phyloP scores from a whole-genome alignment of 306 rosid species.

The Urtica urens region DNA sequence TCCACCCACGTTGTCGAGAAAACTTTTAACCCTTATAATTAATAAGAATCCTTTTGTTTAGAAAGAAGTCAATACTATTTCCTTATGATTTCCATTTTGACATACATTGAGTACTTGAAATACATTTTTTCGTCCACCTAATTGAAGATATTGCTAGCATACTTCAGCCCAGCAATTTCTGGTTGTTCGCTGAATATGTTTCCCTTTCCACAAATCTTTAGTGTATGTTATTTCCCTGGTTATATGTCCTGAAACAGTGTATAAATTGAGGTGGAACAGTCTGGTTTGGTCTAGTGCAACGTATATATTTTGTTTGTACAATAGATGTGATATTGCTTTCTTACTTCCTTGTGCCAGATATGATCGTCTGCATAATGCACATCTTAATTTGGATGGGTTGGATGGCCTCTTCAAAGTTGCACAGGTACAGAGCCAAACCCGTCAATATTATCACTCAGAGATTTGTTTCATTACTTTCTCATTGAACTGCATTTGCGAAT shows the following conservation, averaged over 20 bases:
- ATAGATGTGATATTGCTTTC: background rate
- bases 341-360: slow-evolving; percentile 44
- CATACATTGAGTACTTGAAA: too few relatives aligned
- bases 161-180: too few relatives aligned
- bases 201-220: too few relatives aligned
- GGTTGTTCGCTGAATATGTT: too few relatives aligned
- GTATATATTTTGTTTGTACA: background rate
- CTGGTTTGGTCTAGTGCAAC: background rate
- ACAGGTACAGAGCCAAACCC: slow-evolving; percentile 44
- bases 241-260: too few relatives aligned
- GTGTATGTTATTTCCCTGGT: too few relatives aligned
- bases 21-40: background rate
- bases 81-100: too few relatives aligned
- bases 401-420: slow-evolving; percentile 89
- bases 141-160: too few relatives aligned
- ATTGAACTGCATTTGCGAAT: background rate
- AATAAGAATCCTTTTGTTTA: slow-evolving; percentile 12
- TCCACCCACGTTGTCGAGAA: too few relatives aligned
- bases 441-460: background rate
- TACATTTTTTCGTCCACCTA: too few relatives aligned
- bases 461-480: background rate
- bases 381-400: slow-evolving; percentile 82
- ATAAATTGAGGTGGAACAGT: too few relatives aligned
- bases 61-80: background rate
- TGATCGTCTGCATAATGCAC: slow-evolving; percentile 94